Evolutionary conservation across 495 filamentous ascomycete genomes (phyloP).

Genomic region (Penicillium cinerascens): DNA sequence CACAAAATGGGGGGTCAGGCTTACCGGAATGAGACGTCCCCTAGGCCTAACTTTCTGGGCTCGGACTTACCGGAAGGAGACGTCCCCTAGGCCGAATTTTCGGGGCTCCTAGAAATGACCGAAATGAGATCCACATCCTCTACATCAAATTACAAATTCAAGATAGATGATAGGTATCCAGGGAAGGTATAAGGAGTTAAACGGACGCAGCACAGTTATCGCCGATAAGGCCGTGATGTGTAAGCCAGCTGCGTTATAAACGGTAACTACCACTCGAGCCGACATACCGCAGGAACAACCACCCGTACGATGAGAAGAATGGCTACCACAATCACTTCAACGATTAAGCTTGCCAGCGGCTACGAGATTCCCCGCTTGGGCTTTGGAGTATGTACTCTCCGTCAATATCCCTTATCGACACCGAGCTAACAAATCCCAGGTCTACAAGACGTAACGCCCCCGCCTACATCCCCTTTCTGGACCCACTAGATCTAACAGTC

Average conservation of each 20-base stretch:
- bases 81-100: not conserved
- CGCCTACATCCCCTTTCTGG: not conserved
- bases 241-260: not conserved
- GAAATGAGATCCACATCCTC: not conserved
- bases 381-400: conserved; percentile 52
- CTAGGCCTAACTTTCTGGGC: not conserved
- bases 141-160: not conserved
- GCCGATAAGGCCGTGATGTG: too few relatives aligned
- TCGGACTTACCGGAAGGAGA: not conserved
- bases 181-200: not conserved
- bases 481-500: not conserved
- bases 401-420: not conserved
- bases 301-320: conserved; percentile 10
- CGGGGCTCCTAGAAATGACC: not conserved
- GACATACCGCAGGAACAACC: not conserved
- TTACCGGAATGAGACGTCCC: not conserved
- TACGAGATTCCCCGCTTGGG: conserved; percentile 68
- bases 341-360: conserved; percentile 63
- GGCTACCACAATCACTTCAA: conserved; percentile 23
- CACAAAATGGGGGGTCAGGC: not conserved
- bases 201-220: not conserved
- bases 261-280: not conserved
- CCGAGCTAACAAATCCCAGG: conserved; percentile 36
- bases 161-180: not conserved
- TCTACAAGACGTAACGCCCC: conserved; percentile 61